phyloP scores from a whole-genome alignment of 2,329 filamentous ascomycete genomes.

The Rhexocercosporidium sp. region DNA sequence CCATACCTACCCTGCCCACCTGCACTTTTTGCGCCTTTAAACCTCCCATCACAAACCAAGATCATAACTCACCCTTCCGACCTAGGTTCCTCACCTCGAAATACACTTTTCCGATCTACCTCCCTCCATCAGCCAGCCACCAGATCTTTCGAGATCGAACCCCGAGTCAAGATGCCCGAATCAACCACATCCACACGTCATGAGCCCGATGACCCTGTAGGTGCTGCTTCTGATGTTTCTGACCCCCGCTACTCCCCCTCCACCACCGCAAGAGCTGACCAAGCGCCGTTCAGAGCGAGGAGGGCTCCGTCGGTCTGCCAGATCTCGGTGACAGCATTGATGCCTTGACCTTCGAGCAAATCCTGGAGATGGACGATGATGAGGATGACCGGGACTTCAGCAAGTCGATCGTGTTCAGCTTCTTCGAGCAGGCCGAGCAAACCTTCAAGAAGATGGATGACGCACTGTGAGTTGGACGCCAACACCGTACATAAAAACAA shows the following conservation, averaged over 20 bases:
- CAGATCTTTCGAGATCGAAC: not conserved
- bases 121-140: not conserved
- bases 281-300: slow-evolving; percentile 38
- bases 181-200: slow-evolving; percentile 11
- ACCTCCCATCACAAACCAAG: not conserved
- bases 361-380: slow-evolving; percentile 97
- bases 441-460: slow-evolving; percentile 87
- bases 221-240: slow-evolving; percentile 17
- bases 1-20: not conserved
- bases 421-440: slow-evolving; percentile 87
- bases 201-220: slow-evolving; percentile 27
- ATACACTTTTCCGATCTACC: not conserved
- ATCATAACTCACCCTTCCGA: too few relatives aligned
- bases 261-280: slow-evolving; percentile 10
- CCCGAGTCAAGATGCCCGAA: slow-evolving; percentile 14
- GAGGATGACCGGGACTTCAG: slow-evolving; percentile 87
- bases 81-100: not conserved
- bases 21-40: not conserved
- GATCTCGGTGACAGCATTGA: slow-evolving; percentile 82
- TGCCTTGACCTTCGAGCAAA: slow-evolving; percentile 83
- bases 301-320: slow-evolving; percentile 40
- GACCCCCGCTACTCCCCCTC: not conserved
- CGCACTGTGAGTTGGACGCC: slow-evolving; percentile 72
- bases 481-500: not conserved
- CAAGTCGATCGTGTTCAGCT: slow-evolving; percentile 84